Percentiles rank a stretch among this genome's conserved stretches.
Conservation (phyloP, 2,329 filamentous ascomycete genomes). For the Aspergillus pseudonomiae region DNA sequence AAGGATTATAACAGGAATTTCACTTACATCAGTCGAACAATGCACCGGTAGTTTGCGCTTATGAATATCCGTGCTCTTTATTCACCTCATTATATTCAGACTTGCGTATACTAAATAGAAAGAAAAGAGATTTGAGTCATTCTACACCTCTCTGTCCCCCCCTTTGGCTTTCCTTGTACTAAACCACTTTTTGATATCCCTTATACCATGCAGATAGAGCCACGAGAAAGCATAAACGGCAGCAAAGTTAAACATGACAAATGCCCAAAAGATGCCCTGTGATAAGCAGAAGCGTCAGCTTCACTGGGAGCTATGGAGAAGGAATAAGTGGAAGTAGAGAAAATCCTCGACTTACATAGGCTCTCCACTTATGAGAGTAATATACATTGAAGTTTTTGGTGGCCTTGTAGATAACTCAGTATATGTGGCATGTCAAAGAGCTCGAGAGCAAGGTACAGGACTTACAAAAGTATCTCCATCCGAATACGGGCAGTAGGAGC, state of each 20-base stretch:
- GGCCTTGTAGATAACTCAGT: slow-evolving; percentile 22
- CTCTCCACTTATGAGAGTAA: slow-evolving; percentile 64
- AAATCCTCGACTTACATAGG: slow-evolving; percentile 52
- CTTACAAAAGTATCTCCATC: slow-evolving; percentile 64
- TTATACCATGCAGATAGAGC: slow-evolving; percentile 53
- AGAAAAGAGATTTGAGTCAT: not conserved
- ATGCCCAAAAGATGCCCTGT: slow-evolving; percentile 64
- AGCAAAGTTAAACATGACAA: slow-evolving; percentile 66
- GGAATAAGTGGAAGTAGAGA: not conserved
- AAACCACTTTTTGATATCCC: slow-evolving; percentile 35
- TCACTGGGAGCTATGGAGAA: not conserved
- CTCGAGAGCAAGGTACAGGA: not conserved
- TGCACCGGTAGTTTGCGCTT: not conserved
- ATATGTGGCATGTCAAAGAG: not conserved
- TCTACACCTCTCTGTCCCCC: not conserved
- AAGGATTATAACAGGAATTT: not conserved
- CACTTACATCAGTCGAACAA: not conserved
- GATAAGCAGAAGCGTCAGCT: not conserved
- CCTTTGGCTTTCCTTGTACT: slow-evolving; percentile 27
- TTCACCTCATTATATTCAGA: no score
- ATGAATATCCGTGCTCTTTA: not conserved
- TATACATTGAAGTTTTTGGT: slow-evolving; percentile 60
- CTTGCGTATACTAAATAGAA: not conserved
- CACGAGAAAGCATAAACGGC: slow-evolving; percentile 57
- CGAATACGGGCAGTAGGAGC: slow-evolving; percentile 66